phyloP scores from a whole-genome alignment of 192 early-diverging fungal genomes.

The Radiomyces spectabilis region DNA sequence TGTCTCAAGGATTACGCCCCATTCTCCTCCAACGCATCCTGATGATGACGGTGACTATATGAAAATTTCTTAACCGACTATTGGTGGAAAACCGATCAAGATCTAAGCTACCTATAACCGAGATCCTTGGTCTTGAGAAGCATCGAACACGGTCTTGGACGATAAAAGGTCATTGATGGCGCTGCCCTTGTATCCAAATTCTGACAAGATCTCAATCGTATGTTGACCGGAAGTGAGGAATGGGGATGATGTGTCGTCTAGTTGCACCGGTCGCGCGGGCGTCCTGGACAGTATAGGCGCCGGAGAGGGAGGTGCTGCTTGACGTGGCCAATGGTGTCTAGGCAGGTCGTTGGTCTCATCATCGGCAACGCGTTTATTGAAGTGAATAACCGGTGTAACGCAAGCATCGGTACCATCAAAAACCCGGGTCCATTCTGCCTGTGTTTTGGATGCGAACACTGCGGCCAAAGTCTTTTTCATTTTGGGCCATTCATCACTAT shows the following conservation, averaged over 20 bases:
- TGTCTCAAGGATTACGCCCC: constrained; percentile 25
- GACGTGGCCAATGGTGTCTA: constrained; percentile 24
- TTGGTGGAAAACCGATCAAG: too few relatives aligned
- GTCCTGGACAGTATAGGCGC: constrained; percentile 47
- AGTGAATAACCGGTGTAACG: constrained; percentile 53
- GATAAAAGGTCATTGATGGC: too few relatives aligned
- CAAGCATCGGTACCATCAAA: constrained; percentile 59
- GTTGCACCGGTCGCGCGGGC: constrained; percentile 17
- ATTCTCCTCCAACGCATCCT: too few relatives aligned
- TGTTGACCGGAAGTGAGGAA: constrained; percentile 40
- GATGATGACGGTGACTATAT: too few relatives aligned
- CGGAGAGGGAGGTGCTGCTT: constrained; percentile 33
- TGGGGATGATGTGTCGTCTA: background rate
- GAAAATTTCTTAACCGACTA: too few relatives aligned
- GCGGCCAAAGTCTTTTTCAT: constrained; percentile 38
- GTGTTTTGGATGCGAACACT: constrained; percentile 50
- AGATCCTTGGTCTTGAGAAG: too few relatives aligned
- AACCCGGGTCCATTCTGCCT: constrained; percentile 51
- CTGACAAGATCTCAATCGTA: constrained; percentile 28
- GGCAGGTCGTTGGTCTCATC: background rate
- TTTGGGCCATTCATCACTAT: constrained; percentile 44
- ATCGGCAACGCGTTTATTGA: constrained; percentile 17
- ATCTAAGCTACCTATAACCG: too few relatives aligned
- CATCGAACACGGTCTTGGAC: too few relatives aligned
- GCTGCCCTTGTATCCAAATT: constrained; percentile 31